Percentiles rank a stretch among this genome's conserved stretches.
Conservation (phyloP, 257 asterid species). For the Gardenia jasminoides region DNA sequence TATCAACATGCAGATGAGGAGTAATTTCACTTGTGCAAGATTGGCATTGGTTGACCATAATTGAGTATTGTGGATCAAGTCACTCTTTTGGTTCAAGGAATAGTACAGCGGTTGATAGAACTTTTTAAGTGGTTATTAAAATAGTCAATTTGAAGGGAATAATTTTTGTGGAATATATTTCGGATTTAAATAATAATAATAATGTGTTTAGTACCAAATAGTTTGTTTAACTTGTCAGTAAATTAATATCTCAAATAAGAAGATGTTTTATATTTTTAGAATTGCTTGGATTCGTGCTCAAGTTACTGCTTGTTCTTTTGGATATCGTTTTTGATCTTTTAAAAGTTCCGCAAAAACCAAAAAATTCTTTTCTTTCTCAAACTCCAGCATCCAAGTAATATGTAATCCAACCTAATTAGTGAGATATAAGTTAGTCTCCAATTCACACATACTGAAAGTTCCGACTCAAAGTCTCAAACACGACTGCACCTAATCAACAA, state of each 20-base stretch:
- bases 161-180: background rate
- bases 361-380: too few species aligned
- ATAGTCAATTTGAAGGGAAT: background rate
- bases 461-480: background rate
- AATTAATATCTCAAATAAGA: background rate
- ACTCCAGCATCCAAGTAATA: too few species aligned
- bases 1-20: background rate
- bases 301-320: background rate
- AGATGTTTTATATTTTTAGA: background rate
- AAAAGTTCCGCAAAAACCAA: background rate
- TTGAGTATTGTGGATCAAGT: background rate
- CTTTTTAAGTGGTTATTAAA: background rate
- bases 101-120: background rate
- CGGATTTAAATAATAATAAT: background rate
- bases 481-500: background rate
- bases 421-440: background rate
- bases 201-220: background rate
- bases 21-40: background rate
- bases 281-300: background rate
- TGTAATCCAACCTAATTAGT: background rate
- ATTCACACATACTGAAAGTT: background rate
- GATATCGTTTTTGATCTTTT: background rate
- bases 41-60: background rate
- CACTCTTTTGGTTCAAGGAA: background rate
- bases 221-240: constrained; percentile 2